A percentile compares a stretch with the other conserved stretches of the same genome.
These are phyloP conservation scores for Geum urbanum DNA, from an alignment of 306 rosid genomes.

Conservation along the genomic window DNA sequence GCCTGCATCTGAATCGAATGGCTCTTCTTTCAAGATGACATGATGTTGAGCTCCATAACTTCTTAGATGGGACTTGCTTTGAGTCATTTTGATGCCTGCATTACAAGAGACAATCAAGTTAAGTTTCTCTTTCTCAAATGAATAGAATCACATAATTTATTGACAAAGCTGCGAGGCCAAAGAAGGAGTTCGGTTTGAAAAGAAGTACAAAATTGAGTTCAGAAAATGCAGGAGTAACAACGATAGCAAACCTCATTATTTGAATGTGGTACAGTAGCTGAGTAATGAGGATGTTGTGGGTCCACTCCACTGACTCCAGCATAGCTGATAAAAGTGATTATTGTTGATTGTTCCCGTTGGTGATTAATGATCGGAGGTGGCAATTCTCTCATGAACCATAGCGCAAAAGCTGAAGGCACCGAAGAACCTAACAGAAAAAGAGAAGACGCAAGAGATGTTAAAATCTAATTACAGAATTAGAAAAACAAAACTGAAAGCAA, in stretches of 20 bases:
- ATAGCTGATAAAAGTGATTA: constrained; percentile 44
- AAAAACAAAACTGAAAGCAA: not conserved
- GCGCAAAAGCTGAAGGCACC: constrained; percentile 57
- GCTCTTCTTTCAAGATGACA: not conserved
- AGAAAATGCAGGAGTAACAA: not conserved
- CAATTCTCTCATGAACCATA: constrained; percentile 71
- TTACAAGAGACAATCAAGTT: not conserved
- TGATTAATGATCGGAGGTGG: constrained; percentile 40
- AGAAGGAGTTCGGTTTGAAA: not conserved
- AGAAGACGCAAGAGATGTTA: not conserved
- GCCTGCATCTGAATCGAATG: not conserved
- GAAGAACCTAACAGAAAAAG: constrained; percentile 43
- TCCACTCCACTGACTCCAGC: constrained; percentile 23
- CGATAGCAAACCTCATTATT: constrained; percentile 42
- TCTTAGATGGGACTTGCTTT: constrained; percentile 49
- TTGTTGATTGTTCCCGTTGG: constrained; percentile 40
- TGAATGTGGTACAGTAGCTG: constrained; percentile 43
- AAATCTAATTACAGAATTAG: not conserved
- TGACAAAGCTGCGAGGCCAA: not conserved
- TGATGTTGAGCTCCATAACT: not conserved
- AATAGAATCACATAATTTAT: not conserved
- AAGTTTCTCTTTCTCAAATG: not conserved
- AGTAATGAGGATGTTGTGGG: constrained; percentile 29
- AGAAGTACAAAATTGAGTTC: not conserved
- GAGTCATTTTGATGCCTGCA: constrained; percentile 34